These are phyloP conservation scores for Talaromyces islandicus DNA, from an alignment of 2,329 filamentous ascomycete species.

Conservation along the genomic window DNA sequence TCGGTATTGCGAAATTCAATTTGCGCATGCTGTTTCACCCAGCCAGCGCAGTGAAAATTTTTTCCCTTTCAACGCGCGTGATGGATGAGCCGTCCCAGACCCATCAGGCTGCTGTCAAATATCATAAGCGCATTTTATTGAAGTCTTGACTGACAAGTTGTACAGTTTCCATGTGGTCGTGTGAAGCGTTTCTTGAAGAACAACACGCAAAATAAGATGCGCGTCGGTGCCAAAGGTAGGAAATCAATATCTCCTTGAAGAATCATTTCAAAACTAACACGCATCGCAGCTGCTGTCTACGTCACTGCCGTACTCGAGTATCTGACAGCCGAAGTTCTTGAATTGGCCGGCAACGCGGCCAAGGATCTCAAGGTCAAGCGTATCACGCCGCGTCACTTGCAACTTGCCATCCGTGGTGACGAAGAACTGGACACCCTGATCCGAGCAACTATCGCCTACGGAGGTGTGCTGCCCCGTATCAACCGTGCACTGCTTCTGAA, in stretches of 20 bases:
- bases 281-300: slow-evolving; percentile 74
- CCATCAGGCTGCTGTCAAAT: neutral
- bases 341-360: slow-evolving; percentile 95
- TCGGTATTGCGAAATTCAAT: neutral
- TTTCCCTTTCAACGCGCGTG: neutral
- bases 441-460: slow-evolving; percentile 94
- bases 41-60: neutral
- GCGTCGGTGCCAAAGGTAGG: slow-evolving; percentile 82
- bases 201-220: slow-evolving; percentile 99
- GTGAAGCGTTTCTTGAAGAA: slow-evolving; percentile 99
- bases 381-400: slow-evolving; percentile 94
- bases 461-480: slow-evolving; percentile 97
- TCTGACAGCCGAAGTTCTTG: slow-evolving; percentile 93
- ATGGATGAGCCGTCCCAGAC: neutral
- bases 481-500: slow-evolving; percentile 93
- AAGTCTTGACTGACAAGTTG: neutral
- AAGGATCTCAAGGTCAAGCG: slow-evolving; percentile 99
- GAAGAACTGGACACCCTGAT: slow-evolving; percentile 98
- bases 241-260: neutral
- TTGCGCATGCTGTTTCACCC: neutral
- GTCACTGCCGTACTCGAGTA: slow-evolving; percentile 98
- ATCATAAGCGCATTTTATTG: neutral
- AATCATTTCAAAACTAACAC: neutral
- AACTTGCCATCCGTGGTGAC: slow-evolving; percentile 96
- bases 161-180: slow-evolving; percentile 95